Conservation (phyloP, 176 grass and related monocot genomes). For the Hsuehochloa calcarea region DNA sequence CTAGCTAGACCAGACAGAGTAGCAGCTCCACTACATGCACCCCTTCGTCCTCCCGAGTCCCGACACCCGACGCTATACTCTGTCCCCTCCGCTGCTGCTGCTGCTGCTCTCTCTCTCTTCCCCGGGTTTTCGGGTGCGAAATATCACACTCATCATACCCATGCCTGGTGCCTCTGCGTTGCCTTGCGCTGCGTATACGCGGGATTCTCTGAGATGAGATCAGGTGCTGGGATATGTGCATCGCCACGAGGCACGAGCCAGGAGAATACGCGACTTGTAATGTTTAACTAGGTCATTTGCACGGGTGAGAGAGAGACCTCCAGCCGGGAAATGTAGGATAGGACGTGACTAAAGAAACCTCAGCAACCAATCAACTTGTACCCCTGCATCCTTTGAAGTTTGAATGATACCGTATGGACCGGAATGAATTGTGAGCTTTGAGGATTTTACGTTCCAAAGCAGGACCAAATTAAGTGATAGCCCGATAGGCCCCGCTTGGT, state of each 20-base stretch:
- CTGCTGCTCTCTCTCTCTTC: not conserved
- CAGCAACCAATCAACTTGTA: too few relatives aligned
- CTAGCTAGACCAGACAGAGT: not conserved
- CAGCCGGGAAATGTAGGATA: too few relatives aligned
- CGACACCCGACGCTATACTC: constrained; percentile 24
- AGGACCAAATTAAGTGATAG: too few relatives aligned
- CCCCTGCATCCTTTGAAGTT: too few relatives aligned
- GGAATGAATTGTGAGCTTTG: too few relatives aligned
- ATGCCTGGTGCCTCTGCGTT: not conserved
- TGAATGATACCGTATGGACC: too few relatives aligned
- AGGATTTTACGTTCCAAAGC: too few relatives aligned
- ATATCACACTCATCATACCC: constrained; percentile 12
- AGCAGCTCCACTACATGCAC: constrained; percentile 10
- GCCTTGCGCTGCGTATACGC: not conserved
- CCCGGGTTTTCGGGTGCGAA: constrained; percentile 46
- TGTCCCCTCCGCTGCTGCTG: constrained; percentile 20
- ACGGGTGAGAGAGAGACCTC: too few relatives aligned
- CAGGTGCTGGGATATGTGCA: not conserved
- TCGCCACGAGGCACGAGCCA: not conserved
- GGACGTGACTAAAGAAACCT: too few relatives aligned
- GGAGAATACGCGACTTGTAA: too few relatives aligned
- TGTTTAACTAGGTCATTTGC: too few relatives aligned
- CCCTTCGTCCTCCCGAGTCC: not conserved
- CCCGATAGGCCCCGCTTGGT: too few relatives aligned
- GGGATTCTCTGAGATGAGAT: constrained; percentile 12